A percentile compares a stretch with the other conserved stretches of the same genome.
Evolutionary conservation across 257 asterid genomes (phyloP).

Genomic region (Solanum tarijense): DNA sequence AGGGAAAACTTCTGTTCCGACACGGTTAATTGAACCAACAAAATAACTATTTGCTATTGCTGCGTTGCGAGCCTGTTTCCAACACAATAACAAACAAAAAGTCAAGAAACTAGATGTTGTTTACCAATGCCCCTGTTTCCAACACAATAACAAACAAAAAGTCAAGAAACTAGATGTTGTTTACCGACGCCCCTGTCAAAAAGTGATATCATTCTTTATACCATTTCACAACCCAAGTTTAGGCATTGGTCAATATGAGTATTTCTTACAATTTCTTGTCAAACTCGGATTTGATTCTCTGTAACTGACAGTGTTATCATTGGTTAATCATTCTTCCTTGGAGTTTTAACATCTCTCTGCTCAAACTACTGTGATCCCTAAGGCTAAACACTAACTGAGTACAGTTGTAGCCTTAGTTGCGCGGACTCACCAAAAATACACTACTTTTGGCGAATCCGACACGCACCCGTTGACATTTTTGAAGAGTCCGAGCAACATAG

Average conservation of each 20-base stretch:
- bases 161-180: not conserved
- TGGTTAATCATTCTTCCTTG: not conserved
- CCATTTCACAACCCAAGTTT: not conserved
- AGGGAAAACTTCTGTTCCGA: constrained; percentile 82
- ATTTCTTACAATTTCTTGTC: not conserved
- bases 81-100: constrained; percentile 3
- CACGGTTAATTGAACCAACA: constrained; percentile 82
- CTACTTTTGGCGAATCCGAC: no score
- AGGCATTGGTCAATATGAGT: not conserved
- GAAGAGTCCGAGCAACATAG: no score
- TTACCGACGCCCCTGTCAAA: not conserved
- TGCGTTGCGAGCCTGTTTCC: constrained; percentile 82
- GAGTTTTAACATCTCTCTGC: not conserved
- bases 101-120: not conserved
- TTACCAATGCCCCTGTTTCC: constrained; percentile 28
- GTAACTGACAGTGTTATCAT: not conserved
- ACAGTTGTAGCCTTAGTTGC: not conserved
- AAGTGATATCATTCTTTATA: not conserved
- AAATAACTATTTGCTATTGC: constrained; percentile 88
- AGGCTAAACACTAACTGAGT: not conserved
- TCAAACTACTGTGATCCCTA: not conserved
- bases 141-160: constrained; percentile 3
- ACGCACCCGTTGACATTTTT: no score
- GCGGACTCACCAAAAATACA: no score
- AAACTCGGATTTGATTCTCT: not conserved